A percentile compares a stretch with the other conserved stretches of the same genome.
These are phyloP conservation scores for Eucalyptus marginata DNA, from an alignment of 345 rosid species.

Conservation along the genomic window DNA sequence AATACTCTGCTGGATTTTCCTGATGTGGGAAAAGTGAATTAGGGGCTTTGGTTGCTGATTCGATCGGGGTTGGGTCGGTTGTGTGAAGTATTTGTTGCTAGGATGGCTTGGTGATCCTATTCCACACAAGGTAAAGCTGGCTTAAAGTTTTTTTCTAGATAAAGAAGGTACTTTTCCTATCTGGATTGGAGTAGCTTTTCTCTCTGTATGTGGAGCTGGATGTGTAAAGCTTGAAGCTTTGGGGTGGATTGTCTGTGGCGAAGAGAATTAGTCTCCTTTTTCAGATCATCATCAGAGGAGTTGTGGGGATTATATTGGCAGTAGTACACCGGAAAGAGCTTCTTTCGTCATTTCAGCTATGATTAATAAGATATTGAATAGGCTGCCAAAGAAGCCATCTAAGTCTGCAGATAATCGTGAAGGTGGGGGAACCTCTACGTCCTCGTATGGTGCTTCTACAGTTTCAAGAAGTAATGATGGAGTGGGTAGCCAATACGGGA, in stretches of 20 bases:
- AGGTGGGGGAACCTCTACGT: conserved; percentile 30
- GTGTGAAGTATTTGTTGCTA: not conserved
- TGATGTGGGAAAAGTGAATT: not conserved
- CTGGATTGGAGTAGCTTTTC: not conserved
- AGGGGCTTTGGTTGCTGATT: not conserved
- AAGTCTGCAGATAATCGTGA: conserved; percentile 44
- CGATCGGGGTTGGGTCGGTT: not conserved
- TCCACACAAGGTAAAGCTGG: not conserved
- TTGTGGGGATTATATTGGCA: not conserved
- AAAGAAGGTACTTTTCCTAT: not conserved
- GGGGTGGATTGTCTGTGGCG: not conserved
- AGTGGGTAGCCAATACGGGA: conserved; percentile 12
- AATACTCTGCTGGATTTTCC: not conserved
- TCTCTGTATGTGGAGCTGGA: not conserved
- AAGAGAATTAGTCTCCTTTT: not conserved
- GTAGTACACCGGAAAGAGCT: not conserved
- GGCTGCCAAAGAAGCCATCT: conserved; percentile 49
- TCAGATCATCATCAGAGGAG: conserved; percentile 2
- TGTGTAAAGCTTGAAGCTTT: not conserved
- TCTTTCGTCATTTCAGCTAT: conserved; percentile 8
- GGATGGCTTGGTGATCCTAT: not conserved
- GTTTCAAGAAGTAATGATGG: conserved; percentile 25
- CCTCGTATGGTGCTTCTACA: conserved; percentile 21
- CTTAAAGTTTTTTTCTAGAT: not conserved
- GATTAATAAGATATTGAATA: conserved; percentile 51